Percentiles rank a stretch among this genome's conserved stretches.
These are phyloP conservation scores for Protostelium mycophagum DNA, from an alignment of 78 protist genomes.

Conservation along the genomic window DNA sequence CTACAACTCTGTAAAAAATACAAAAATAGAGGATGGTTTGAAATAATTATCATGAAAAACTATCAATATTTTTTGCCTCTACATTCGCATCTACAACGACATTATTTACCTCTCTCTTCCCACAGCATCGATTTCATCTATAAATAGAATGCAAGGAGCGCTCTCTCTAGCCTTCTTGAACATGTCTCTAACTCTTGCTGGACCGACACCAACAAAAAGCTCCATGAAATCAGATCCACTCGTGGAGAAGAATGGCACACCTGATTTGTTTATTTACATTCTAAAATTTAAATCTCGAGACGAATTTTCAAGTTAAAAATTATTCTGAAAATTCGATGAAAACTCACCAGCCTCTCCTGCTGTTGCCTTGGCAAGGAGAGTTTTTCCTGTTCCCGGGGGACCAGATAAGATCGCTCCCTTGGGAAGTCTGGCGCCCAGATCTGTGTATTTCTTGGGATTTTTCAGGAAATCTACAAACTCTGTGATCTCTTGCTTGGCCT, in stretches of 20 bases:
- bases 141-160: constrained; percentile 83
- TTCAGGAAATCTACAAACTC: constrained; percentile 91
- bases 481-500: constrained; percentile 85
- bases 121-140: constrained; percentile 92
- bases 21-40: no score
- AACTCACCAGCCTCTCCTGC: constrained; percentile 69
- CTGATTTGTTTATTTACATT: no score
- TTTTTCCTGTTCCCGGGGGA: constrained; percentile 92
- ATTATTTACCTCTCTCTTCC: constrained; percentile 25
- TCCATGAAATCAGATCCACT: constrained; percentile 90
- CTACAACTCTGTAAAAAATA: constrained; percentile 50
- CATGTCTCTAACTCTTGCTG: constrained; percentile 72
- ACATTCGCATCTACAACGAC: not conserved
- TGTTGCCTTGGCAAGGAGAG: constrained; percentile 60
- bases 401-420: constrained; percentile 87
- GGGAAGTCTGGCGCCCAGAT: constrained; percentile 84
- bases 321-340: no score
- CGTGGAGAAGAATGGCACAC: constrained; percentile 79
- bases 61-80: constrained; percentile 9
- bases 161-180: constrained; percentile 54
- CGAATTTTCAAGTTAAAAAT: no score
- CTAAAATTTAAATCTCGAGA: constrained; percentile 59
- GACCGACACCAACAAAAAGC: constrained; percentile 94
- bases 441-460: constrained; percentile 45
- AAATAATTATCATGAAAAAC: no score